A percentile compares a stretch with the other conserved stretches of the same genome.
These are phyloP conservation scores for Prunus yedoensis DNA, from an alignment of 331 rosid genomes.

Conservation along the genomic window DNA sequence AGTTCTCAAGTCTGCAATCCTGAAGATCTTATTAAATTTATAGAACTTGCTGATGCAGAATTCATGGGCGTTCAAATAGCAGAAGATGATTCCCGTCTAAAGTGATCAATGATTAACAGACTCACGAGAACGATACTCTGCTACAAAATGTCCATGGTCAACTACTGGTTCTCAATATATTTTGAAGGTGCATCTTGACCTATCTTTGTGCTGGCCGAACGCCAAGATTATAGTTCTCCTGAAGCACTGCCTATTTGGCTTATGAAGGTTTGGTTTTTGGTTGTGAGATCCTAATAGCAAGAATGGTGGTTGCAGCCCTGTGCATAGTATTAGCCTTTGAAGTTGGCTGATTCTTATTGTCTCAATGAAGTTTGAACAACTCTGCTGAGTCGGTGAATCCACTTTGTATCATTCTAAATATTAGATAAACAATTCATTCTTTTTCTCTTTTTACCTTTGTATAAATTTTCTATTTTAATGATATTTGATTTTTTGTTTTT, in stretches of 20 bases:
- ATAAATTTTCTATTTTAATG: background rate
- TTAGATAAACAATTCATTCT: background rate
- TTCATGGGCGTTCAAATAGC: conserved; percentile 18
- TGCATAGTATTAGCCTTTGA: background rate
- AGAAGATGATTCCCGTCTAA: conserved; percentile 6
- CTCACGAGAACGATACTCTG: background rate
- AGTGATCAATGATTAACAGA: conserved; percentile 1
- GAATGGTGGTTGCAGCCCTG: background rate
- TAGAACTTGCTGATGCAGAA: conserved; percentile 40
- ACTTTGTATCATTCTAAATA: background rate
- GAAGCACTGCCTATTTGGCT: background rate
- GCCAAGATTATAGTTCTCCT: background rate
- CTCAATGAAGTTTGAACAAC: background rate
- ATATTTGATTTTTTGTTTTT: background rate
- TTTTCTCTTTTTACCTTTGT: background rate
- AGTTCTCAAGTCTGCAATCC: conserved; percentile 44
- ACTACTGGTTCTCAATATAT: background rate
- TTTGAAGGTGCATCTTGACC: conserved; percentile 3
- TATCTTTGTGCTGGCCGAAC: background rate
- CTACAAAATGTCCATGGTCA: background rate
- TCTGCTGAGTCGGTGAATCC: background rate
- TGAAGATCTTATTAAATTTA: conserved; percentile 57
- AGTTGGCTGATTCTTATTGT: conserved; percentile 3
- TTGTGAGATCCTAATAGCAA: conserved; percentile 7
- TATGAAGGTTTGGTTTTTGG: background rate